Conservation (phyloP, 345 rosid species). For the Citrus trifoliata region DNA sequence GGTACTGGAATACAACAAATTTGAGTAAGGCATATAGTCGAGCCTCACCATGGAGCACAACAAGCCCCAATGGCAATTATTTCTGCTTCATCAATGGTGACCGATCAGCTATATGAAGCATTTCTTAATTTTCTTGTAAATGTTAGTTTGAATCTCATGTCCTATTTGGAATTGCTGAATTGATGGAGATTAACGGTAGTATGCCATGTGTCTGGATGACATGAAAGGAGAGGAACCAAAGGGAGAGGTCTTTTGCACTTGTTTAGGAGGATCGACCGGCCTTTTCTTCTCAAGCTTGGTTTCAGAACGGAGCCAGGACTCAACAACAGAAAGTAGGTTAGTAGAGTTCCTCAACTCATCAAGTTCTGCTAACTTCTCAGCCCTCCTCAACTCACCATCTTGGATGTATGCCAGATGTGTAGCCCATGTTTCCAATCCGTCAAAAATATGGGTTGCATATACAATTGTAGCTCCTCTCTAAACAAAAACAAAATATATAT, state of each 20-base stretch:
- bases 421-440: slow-evolving; percentile 91
- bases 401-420: slow-evolving; percentile 85
- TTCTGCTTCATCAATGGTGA: slow-evolving; percentile 1
- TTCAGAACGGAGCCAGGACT: slow-evolving; percentile 86
- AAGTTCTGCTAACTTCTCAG: slow-evolving; percentile 49
- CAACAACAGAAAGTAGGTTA: slow-evolving; percentile 80
- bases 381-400: slow-evolving; percentile 67
- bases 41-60: neutral
- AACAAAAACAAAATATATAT: neutral
- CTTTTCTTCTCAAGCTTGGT: slow-evolving; percentile 57
- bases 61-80: neutral
- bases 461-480: slow-evolving; percentile 90
- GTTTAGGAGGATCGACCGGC: slow-evolving; percentile 30
- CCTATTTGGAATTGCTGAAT: neutral
- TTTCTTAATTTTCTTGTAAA: neutral
- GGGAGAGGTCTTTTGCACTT: slow-evolving; percentile 43
- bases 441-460: slow-evolving; percentile 91
- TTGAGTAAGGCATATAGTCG: neutral
- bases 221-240: slow-evolving; percentile 58
- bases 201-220: slow-evolving; percentile 91
- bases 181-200: slow-evolving; percentile 53
- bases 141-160: neutral
- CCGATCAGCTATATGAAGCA: neutral
- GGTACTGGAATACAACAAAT: neutral
- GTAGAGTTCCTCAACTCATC: slow-evolving; percentile 59